Base-by-base conservation (phyloP, 306 rosid species). In the Vicia villosa region DNA sequence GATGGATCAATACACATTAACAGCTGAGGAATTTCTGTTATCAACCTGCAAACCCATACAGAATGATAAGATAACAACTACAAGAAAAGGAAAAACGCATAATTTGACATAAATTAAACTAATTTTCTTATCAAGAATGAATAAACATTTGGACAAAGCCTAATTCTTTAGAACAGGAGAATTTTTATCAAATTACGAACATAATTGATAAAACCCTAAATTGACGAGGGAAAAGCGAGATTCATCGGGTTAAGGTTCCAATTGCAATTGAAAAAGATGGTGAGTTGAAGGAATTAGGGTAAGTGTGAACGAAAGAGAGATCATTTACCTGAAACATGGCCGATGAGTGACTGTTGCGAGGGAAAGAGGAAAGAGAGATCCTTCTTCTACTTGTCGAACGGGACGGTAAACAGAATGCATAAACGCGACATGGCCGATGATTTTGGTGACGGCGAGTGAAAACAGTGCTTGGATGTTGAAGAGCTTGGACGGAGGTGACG, bases 11-110 rank as follows among this genome's bases (percentile, higher is more conserved):
- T n/a, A n/a, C n/a, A n/a, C n/a, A n/a, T n/a, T n/a, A n/a, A n/a
- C 79, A 14, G 99, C 97, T 12, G 99, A 95, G 34, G 99, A 95
- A 77, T 89, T 91, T 76, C 99, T 87, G 82, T 83, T 89, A 79
- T 91, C 99, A 50, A 91, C 92, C 99, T 94, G 84, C 57, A 81
- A 37, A 11, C 7, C 10, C 55, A 32, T 78, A 26, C 2, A 7
- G 6, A 70, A 47, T 12, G 14, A 5, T 30, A 43, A 73, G 54
- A 51, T 59, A 50, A 17, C 56, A 55, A 13, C 38, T 5, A 14
- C 28, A 12, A 17, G 11, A 34, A 24, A 24, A 24, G 3, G 28
- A 24, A 24, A 4, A 32, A 5, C 0, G 28, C 9, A 10, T 8
- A 30, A 56, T 59, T 40, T 0, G 13, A 22, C 66, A 43, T 21